Base-by-base conservation (phyloP, 495 filamentous ascomycete species). In the Hyaloscypha hepaticicola region DNA sequence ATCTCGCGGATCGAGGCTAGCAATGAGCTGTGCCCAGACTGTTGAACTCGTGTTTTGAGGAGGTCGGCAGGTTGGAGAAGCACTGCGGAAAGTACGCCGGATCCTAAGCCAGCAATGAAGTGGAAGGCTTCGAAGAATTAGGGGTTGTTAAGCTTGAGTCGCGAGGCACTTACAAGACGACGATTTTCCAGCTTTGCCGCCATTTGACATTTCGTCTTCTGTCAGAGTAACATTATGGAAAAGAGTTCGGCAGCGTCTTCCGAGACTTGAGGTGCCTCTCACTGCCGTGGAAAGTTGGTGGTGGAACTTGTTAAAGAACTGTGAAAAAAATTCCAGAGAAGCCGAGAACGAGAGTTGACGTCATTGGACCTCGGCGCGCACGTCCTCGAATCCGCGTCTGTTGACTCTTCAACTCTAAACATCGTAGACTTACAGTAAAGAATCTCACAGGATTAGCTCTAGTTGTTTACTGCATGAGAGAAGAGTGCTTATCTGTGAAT, bases 61-160 rank as follows among this genome's bases (percentile, higher is more conserved):
- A 98, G 90, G 76, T 98, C 95, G 73, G 93, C 91, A 28, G 95
- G 95, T 77, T 99, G 95, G 58, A 99, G 88, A 69, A 97, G 87
- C 63, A 93, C 86, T 63, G 95, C 91, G 49, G 92, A 91, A 66
- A 90, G 83, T 57, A 96, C 82, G 72, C 95, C 95, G 0, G 93
- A 96, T 71, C 83, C 83, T 41, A 96, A 88, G 64, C 95, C 96
- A 61, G 93, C 95, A 64, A 86, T 77, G 78, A 98, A 96, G 80
- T 70, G 65, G 62, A 67, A 67, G 55, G 67, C 67, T 70, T 19
- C 25, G 21, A 53, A 19, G 22, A 9, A 16, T 70, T 45, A 64
- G 59, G 16, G 21, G 2, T 26, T 3, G 45, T 27, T 27, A 16
- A 25, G 8, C 1, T 21, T 61, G 55, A 25, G 57, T 14, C n/a